Evolutionary conservation across 2,329 filamentous ascomycete species (phyloP), one percentile per base, ranked within the genome.

Genomic region (Colletotrichum magnum): DNA sequence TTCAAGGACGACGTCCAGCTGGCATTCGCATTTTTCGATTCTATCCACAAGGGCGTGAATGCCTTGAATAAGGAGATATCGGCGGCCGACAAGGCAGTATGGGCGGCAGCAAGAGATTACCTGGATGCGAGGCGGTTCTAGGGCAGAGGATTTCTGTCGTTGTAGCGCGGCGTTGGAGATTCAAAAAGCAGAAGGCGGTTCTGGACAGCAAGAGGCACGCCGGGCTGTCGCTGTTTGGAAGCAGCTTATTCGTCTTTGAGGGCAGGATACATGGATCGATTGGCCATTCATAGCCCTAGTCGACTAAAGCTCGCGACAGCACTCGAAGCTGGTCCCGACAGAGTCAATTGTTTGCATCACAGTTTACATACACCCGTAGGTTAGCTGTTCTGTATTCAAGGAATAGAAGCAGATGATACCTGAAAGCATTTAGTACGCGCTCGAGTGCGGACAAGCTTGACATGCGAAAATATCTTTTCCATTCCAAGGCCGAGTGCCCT

Each of bases 1-100:
- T 85, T 91, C 70, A 79, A 79, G n/a, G 88, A 90, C 54, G 90
- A 92, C 76, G 80, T 92, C 26, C 83, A 86, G 10, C 83, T 88
- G 26, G 86, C 85, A 50, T 87, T 86, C 71, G 82, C 83, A 41
- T 90, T 92, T 75, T 87, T 91, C 72, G 83, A 85, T 64, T 88
- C 88, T 5, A 76, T 92, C 43, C 83, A 87, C 71, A 83, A 82
- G 21, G 89, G 89, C 50, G 79, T 92, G n/a, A 84, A 88, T 77
- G 84, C 82, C 10, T 76, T 91, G 9, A 79, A 78, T 32, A 82
- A 84, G 61, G 83, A 87, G 72, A 74, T 91, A 16, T 74, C 82
- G 5, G 76, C 80, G 26, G 77, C 76, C 2, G 86, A 88, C 72
- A 87, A 83, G 77, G 76, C 79, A 12, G 80, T 81, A 16, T 92